Evolutionary conservation across 2,329 filamentous ascomycete species (phyloP).

Genomic region (Sclerotinia spermophila): DNA sequence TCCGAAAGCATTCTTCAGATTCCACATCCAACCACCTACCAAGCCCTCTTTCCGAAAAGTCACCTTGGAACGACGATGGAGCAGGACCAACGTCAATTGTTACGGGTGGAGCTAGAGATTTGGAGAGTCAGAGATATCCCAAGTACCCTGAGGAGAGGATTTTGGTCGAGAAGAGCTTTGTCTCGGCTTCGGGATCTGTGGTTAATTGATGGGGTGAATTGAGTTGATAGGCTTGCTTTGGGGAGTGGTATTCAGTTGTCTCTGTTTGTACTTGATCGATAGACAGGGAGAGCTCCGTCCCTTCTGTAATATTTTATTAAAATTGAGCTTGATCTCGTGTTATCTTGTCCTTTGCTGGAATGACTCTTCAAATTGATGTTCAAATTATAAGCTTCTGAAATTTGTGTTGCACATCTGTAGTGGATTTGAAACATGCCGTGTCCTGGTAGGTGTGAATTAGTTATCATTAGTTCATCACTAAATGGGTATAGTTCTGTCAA

Average conservation of each 20-base stretch:
- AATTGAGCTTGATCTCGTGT: background rate
- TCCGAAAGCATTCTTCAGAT: background rate
- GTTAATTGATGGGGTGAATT: background rate
- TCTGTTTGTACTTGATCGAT: background rate
- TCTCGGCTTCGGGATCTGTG: background rate
- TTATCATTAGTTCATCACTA: background rate
- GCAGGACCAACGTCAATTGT: background rate
- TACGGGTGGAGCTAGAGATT: background rate
- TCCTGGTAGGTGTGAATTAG: background rate
- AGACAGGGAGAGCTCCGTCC: background rate
- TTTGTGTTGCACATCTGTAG: background rate
- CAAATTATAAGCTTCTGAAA: background rate
- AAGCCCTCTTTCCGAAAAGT: background rate
- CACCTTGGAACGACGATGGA: conserved; percentile 1
- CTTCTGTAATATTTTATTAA: background rate
- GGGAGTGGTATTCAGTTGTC: too few relatives aligned
- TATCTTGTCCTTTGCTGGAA: background rate
- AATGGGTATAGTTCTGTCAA: background rate
- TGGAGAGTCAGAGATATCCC: background rate
- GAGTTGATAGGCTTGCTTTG: background rate
- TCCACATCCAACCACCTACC: background rate
- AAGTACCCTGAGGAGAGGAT: background rate
- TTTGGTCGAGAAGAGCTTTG: conserved; percentile 5
- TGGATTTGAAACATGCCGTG: background rate
- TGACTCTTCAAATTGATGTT: background rate